Conservation (phyloP, 2,329 filamentous ascomycete species). For the Rosellinia necatrix region DNA sequence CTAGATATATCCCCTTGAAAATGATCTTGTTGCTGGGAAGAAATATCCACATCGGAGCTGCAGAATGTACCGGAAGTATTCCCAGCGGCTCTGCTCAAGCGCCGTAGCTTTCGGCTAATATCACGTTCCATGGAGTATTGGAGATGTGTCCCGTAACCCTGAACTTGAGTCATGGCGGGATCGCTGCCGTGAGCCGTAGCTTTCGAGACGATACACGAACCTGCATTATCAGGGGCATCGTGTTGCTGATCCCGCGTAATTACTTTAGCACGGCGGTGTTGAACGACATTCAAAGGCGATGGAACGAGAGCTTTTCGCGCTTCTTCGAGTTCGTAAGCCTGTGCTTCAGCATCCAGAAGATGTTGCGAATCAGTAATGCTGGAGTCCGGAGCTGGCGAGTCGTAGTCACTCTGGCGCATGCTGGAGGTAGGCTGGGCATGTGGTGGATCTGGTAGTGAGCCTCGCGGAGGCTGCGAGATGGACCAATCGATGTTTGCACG, state of each 20-base stretch:
- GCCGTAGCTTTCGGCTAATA: slow-evolving; percentile 47
- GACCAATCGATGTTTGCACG: not conserved
- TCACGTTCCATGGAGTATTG: slow-evolving; percentile 46
- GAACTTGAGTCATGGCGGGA: no score
- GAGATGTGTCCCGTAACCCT: slow-evolving; percentile 14
- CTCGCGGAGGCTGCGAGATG: slow-evolving; percentile 8
- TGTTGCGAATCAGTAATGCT: slow-evolving; percentile 34
- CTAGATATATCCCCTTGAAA: slow-evolving; percentile 17
- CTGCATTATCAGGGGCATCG: not conserved
- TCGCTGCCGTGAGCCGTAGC: no score
- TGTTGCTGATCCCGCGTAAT: not conserved
- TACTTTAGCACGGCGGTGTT: slow-evolving; percentile 1
- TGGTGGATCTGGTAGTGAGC: slow-evolving; percentile 13
- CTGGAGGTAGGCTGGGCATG: not conserved
- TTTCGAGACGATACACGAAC: no score
- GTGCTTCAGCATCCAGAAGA: slow-evolving; percentile 32
- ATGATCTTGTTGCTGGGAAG: not conserved
- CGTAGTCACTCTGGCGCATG: not conserved
- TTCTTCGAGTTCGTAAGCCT: slow-evolving; percentile 25
- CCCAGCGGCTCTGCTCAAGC: slow-evolving; percentile 36
- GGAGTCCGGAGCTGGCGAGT: slow-evolving; percentile 17
- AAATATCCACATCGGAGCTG: slow-evolving; percentile 19
- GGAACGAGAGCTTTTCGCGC: slow-evolving; percentile 27
- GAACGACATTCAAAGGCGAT: slow-evolving; percentile 25
- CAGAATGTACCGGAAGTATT: slow-evolving; percentile 33